Conservation (phyloP, 1,139 yeast genomes). For the Candida labiduridarum region DNA sequence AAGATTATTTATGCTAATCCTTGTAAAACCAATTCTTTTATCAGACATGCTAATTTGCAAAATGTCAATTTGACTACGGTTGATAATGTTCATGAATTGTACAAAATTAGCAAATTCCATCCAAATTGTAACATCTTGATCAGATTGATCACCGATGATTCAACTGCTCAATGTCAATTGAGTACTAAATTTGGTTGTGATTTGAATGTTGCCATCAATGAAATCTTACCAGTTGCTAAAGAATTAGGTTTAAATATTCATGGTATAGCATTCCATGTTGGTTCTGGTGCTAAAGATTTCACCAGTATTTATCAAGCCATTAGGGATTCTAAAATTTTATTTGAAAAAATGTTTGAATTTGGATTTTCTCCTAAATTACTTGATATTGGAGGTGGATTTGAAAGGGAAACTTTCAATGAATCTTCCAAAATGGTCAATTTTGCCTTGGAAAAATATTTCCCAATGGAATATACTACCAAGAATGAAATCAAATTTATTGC, state of each 20-base stretch:
- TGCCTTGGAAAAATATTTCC: slow-evolving; percentile 62
- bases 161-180: slow-evolving; percentile 82
- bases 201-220: slow-evolving; percentile 50
- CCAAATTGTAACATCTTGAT: slow-evolving; percentile 72
- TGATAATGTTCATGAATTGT: slow-evolving; percentile 84
- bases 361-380: slow-evolving; percentile 58
- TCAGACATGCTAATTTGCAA: slow-evolving; percentile 64
- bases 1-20: slow-evolving; percentile 92
- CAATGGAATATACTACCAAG: slow-evolving; percentile 32
- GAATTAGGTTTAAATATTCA: slow-evolving; percentile 62
- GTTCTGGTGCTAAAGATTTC: slow-evolving; percentile 88
- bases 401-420: slow-evolving; percentile 61
- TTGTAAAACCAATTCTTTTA: slow-evolving; percentile 80
- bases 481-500: slow-evolving; percentile 66
- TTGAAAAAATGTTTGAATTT: slow-evolving; percentile 54
- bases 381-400: slow-evolving; percentile 96
- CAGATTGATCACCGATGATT: slow-evolving; percentile 89
- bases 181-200: slow-evolving; percentile 91
- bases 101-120: slow-evolving; percentile 68
- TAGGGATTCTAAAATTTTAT: slow-evolving; percentile 69
- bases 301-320: slow-evolving; percentile 71
- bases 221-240: slow-evolving; percentile 63
- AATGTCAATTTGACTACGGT: slow-evolving; percentile 79
- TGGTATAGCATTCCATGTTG: slow-evolving; percentile 96
- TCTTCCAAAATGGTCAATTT: slow-evolving; percentile 61